phyloP scores from a whole-genome alignment of 306 rosid species.

The Argentina anserina region DNA sequence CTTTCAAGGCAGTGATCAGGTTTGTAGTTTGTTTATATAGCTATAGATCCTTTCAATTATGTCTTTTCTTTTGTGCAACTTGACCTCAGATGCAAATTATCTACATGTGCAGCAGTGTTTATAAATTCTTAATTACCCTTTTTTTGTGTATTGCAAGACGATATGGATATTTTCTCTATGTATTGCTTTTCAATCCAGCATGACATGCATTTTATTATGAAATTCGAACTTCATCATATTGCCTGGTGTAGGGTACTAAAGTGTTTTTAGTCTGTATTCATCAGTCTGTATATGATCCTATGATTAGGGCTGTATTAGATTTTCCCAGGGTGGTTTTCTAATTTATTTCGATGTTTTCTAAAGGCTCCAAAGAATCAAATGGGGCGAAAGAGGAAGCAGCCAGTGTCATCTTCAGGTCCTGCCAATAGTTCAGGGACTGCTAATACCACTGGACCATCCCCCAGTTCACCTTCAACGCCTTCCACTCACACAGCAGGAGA shows the following conservation, averaged over 20 bases:
- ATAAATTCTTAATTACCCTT: not conserved
- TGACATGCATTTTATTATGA: no score
- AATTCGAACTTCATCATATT: not conserved
- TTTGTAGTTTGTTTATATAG: conserved; percentile 41
- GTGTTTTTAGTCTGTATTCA: not conserved
- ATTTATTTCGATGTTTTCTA: conserved; percentile 18
- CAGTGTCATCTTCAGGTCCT: conserved; percentile 51
- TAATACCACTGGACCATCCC: conserved; percentile 57
- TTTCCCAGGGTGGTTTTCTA: conserved; percentile 8
- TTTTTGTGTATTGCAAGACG: not conserved
- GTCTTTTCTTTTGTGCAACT: not conserved
- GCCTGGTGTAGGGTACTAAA: not conserved
- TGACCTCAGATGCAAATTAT: not conserved
- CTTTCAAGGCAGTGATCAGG: conserved; percentile 63
- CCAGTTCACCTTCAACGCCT: conserved; percentile 56
- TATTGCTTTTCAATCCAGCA: conserved; percentile 5
- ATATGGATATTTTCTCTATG: not conserved
- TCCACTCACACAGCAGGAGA: conserved; percentile 57
- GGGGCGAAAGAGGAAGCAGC: conserved; percentile 54
- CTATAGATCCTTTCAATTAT: not conserved
- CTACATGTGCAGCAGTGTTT: not conserved
- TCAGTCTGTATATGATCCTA: not conserved
- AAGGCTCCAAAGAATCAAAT: conserved; percentile 50
- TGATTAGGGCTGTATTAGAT: conserved; percentile 8
- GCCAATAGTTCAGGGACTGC: conserved; percentile 63